Percentiles rank a stretch among this genome's conserved stretches.
phyloP scores from a whole-genome alignment of 1,139 yeast species.

The Pichia sp. region DNA sequence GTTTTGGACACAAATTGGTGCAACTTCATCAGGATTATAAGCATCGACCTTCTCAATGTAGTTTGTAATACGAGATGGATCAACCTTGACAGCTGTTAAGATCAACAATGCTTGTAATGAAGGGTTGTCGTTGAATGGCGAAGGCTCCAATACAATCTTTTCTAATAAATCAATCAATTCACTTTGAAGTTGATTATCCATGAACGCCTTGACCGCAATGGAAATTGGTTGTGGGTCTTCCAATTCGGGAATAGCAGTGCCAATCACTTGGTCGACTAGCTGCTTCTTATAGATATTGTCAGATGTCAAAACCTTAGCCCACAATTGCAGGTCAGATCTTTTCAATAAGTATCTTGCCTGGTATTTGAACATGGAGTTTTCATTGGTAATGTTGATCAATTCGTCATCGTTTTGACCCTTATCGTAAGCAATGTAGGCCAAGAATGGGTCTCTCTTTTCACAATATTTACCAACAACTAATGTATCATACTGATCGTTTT shows the following conservation, averaged over 20 bases:
- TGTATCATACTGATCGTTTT: slow-evolving; percentile 84
- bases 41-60: slow-evolving; percentile 88
- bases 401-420: slow-evolving; percentile 92
- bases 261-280: slow-evolving; percentile 87
- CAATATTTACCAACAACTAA: slow-evolving; percentile 95
- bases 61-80: slow-evolving; percentile 73
- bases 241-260: slow-evolving; percentile 94
- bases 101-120: slow-evolving; percentile 89
- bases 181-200: slow-evolving; percentile 90
- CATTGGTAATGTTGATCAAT: slow-evolving; percentile 86
- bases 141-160: slow-evolving; percentile 93
- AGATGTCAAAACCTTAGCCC: slow-evolving; percentile 72
- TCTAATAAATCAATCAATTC: slow-evolving; percentile 93
- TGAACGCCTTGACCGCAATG: slow-evolving; percentile 91
- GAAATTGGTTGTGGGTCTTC: slow-evolving; percentile 96
- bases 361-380: slow-evolving; percentile 95
- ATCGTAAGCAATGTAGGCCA: slow-evolving; percentile 95
- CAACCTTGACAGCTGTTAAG: slow-evolving; percentile 93
- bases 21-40: slow-evolving; percentile 91
- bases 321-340: slow-evolving; percentile 76
- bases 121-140: slow-evolving; percentile 93
- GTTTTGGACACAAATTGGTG: slow-evolving; percentile 85
- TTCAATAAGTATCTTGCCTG: slow-evolving; percentile 91
- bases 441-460: slow-evolving; percentile 97
- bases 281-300: slow-evolving; percentile 87